Conservation (phyloP, 495 filamentous ascomycete species). For the Hypoxylon intermedium region DNA sequence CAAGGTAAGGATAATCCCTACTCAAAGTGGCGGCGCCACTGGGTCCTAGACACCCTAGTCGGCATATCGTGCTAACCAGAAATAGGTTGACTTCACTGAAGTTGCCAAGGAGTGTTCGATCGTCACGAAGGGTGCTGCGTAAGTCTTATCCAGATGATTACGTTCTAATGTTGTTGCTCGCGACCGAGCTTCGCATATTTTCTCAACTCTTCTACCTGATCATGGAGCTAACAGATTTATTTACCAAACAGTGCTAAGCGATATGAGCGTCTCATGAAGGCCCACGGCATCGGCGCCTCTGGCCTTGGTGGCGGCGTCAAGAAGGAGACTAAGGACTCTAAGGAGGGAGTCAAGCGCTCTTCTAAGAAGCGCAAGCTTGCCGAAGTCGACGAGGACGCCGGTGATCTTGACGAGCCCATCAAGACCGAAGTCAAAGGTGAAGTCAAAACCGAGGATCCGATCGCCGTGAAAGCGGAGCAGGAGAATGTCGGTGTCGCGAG, state of each 20-base stretch:
- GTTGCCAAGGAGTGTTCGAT: slow-evolving; percentile 71
- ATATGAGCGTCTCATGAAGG: slow-evolving; percentile 69
- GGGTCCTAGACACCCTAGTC: neutral
- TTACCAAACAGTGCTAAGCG: slow-evolving; percentile 62
- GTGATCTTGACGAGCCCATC: slow-evolving; percentile 45
- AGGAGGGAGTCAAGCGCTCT: slow-evolving; percentile 32
- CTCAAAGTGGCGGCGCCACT: neutral
- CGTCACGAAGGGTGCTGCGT: slow-evolving; percentile 71
- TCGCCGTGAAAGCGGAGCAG: slow-evolving; percentile 41
- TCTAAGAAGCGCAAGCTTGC: slow-evolving; percentile 55
- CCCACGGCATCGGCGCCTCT: slow-evolving; percentile 54
- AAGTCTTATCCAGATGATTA: slow-evolving; percentile 52
- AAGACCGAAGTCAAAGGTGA: slow-evolving; percentile 46
- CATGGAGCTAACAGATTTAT: too few relatives aligned
- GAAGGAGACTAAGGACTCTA: slow-evolving; percentile 39
- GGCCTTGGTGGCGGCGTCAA: slow-evolving; percentile 26
- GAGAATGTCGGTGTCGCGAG: slow-evolving; percentile 25
- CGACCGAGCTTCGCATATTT: neutral
- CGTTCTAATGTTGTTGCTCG: too few relatives aligned
- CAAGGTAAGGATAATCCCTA: slow-evolving; percentile 53
- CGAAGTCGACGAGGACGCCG: slow-evolving; percentile 40
- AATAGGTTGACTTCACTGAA: slow-evolving; percentile 65
- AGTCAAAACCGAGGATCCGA: slow-evolving; percentile 41
- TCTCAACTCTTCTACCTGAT: neutral
- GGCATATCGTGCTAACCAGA: slow-evolving; percentile 21